A percentile compares a stretch with the other conserved stretches of the same genome.
phyloP scores from a whole-genome alignment of 257 asterid genomes.

The Jasminum sambac region DNA sequence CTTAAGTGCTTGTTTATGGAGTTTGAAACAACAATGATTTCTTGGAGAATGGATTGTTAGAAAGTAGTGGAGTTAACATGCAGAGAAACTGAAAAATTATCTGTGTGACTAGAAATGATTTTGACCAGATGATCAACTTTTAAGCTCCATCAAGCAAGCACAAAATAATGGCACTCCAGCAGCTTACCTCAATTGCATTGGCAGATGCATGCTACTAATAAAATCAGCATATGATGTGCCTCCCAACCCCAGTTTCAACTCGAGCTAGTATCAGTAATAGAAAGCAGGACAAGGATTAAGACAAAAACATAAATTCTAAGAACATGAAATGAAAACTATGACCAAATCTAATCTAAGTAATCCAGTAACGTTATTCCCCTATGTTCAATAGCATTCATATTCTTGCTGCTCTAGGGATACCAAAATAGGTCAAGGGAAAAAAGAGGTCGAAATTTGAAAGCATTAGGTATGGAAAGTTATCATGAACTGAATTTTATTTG shows the following conservation, averaged over 20 bases:
- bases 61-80: no score
- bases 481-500: neutral
- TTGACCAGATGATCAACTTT: no score
- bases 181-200: conserved; percentile 87
- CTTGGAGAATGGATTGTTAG: no score
- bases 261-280: conserved; percentile 52
- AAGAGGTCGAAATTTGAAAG: neutral
- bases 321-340: neutral
- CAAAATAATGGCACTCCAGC: neutral
- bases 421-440: neutral
- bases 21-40: no score
- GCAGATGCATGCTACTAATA: conserved; percentile 75
- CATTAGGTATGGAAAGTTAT: neutral
- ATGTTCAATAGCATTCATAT: neutral
- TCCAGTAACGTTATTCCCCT: neutral
- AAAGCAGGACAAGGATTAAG: conserved; percentile 23
- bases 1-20: no score
- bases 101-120: no score
- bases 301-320: neutral
- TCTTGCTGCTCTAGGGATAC: neutral
- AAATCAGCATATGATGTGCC: conserved; percentile 96
- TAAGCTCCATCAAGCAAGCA: no score
- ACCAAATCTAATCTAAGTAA: neutral
- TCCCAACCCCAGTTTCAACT: conserved; percentile 87
- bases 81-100: no score